A percentile compares a stretch with the other conserved stretches of the same genome.
phyloP scores from a whole-genome alignment of 352 stramenopile species.

The Globisporangium splendens region DNA sequence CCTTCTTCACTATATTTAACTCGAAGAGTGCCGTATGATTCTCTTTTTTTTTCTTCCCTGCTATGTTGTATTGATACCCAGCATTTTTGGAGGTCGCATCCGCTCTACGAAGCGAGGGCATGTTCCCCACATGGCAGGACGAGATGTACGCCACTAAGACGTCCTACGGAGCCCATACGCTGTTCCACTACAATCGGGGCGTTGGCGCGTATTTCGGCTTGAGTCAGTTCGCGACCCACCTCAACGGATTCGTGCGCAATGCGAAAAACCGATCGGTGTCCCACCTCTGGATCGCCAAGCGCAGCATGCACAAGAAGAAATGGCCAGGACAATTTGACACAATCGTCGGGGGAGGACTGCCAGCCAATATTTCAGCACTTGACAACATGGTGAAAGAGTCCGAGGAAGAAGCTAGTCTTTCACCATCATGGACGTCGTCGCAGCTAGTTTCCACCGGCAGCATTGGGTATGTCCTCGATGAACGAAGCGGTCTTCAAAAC shows the following conservation, averaged over 20 bases:
- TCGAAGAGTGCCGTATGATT: too few relatives aligned
- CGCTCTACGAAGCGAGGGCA: constrained; percentile 36
- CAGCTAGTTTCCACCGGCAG: constrained; percentile 38
- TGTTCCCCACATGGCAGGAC: constrained; percentile 54
- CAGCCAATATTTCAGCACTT: constrained; percentile 35
- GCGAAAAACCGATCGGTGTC: constrained; percentile 19
- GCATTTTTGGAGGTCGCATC: constrained; percentile 43
- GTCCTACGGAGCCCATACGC: constrained; percentile 33
- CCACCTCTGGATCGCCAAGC: constrained; percentile 61
- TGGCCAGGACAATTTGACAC: constrained; percentile 57
- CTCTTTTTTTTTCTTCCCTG: too few relatives aligned
- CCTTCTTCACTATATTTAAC: neutral
- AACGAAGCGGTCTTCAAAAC: constrained; percentile 53
- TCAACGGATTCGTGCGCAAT: constrained; percentile 62
- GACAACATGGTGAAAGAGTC: constrained; percentile 80
- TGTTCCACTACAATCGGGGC: constrained; percentile 68
- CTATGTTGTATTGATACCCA: constrained; percentile 1
- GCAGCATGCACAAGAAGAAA: constrained; percentile 42
- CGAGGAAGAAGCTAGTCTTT: constrained; percentile 54
- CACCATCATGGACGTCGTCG: constrained; percentile 27
- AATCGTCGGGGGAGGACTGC: constrained; percentile 58
- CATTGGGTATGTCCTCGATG: constrained; percentile 54
- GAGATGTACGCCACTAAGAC: constrained; percentile 60
- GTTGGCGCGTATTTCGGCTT: constrained; percentile 61
- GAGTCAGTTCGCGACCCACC: constrained; percentile 60